Percentiles rank a stretch among this genome's conserved stretches.
phyloP scores from a whole-genome alignment of 257 asterid species.

The Scutellaria minor region DNA sequence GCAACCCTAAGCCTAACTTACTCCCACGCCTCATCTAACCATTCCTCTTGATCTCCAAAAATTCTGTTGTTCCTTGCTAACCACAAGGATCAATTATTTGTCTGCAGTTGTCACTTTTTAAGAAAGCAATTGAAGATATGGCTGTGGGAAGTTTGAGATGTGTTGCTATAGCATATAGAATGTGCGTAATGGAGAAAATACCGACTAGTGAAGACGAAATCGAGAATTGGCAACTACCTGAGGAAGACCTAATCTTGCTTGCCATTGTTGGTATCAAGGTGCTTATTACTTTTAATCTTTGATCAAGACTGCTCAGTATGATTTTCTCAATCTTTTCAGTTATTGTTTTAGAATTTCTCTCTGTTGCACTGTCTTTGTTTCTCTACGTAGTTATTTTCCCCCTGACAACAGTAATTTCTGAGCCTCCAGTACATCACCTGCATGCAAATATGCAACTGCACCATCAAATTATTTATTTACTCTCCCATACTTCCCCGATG shows the following conservation, averaged over 20 bases:
- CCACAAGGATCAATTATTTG: neutral
- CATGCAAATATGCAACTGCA: constrained; percentile 9
- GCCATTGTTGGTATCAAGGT: constrained; percentile 97
- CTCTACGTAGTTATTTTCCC: too few relatives aligned
- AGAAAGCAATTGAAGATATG: constrained; percentile 79
- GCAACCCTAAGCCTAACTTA: too few relatives aligned
- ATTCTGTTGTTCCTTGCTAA: too few relatives aligned
- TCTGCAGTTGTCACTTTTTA: constrained; percentile 57
- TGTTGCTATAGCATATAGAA: constrained; percentile 85
- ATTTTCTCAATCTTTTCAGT: too few relatives aligned
- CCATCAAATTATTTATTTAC: neutral
- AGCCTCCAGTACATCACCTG: neutral
- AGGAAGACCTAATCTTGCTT: constrained; percentile 77
- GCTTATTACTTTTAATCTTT: constrained; percentile 26
- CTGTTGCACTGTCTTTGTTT: neutral
- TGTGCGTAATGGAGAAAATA: constrained; percentile 54
- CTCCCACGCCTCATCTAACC: too few relatives aligned
- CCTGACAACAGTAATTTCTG: neutral
- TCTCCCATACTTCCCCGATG: neutral
- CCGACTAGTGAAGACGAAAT: constrained; percentile 74
- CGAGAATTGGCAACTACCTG: constrained; percentile 79
- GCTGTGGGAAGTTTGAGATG: constrained; percentile 86
- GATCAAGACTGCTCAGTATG: neutral
- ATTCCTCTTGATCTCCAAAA: too few relatives aligned
- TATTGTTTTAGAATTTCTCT: constrained; percentile 5